A percentile compares a stretch with the other conserved stretches of the same genome.
Evolutionary conservation across 2,329 filamentous ascomycete species (phyloP).

Genomic region (Colletotrichum spinosum): DNA sequence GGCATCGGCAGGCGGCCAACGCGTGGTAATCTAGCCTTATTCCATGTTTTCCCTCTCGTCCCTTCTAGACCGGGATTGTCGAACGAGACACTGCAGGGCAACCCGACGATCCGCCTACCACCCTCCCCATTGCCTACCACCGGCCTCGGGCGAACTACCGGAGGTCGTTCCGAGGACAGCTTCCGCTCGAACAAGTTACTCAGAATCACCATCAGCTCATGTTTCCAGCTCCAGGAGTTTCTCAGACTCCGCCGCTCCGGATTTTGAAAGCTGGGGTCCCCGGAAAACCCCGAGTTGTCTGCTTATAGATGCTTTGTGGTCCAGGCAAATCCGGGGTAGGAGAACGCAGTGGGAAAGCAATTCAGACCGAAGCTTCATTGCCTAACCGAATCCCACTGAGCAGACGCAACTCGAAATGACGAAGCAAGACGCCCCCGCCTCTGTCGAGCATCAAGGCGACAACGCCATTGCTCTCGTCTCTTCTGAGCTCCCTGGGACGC

Average conservation of each 20-base stretch:
- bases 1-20: too few species aligned
- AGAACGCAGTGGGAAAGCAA: constrained; percentile 4
- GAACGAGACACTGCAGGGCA: not conserved
- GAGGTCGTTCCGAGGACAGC: constrained; percentile 9
- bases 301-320: constrained; percentile 17
- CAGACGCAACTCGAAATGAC: constrained; percentile 5
- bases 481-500: constrained; percentile 2
- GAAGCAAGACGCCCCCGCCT: constrained; percentile 8
- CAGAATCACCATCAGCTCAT: constrained; percentile 22
- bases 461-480: constrained; percentile 4
- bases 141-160: constrained; percentile 22
- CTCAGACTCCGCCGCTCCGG: constrained; percentile 22
- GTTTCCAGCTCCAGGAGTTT: constrained; percentile 11
- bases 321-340: constrained; percentile 19
- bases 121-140: constrained; percentile 1
- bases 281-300: not conserved
- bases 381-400: not conserved
- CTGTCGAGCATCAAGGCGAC: not conserved
- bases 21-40: too few species aligned
- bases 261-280: constrained; percentile 19
- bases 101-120: constrained; percentile 14
- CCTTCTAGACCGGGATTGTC: too few species aligned
- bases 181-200: not conserved
- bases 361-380: not conserved
- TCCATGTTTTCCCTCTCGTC: not conserved